phyloP scores from a whole-genome alignment of 495 filamentous ascomycete species.

The Trichoderma parareesei region DNA sequence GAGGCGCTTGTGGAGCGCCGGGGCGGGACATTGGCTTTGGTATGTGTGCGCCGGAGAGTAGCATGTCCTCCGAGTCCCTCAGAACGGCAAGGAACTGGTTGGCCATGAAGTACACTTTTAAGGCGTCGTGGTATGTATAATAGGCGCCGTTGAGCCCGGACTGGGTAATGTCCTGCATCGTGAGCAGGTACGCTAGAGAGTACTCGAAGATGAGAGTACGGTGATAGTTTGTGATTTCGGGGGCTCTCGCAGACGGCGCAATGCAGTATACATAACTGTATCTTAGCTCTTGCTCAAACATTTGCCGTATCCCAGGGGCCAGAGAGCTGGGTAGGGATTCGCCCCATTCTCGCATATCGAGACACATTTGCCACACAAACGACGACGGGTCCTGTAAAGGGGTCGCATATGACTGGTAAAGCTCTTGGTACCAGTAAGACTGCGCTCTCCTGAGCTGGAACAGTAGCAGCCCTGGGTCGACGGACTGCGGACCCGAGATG shows the following conservation, averaged over 20 bases:
- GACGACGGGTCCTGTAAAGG: slow-evolving; percentile 49
- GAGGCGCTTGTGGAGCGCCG: slow-evolving; percentile 30
- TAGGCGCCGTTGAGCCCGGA: slow-evolving; percentile 43
- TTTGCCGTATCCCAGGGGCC: slow-evolving; percentile 50
- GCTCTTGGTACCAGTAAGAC: slow-evolving; percentile 73
- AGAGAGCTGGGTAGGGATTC: slow-evolving; percentile 51
- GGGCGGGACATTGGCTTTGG: slow-evolving; percentile 24
- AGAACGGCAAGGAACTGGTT: slow-evolving; percentile 62
- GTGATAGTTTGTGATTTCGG: slow-evolving; percentile 55
- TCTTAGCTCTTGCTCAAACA: slow-evolving; percentile 72
- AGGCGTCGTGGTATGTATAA: slow-evolving; percentile 66
- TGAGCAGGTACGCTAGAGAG: slow-evolving; percentile 61
- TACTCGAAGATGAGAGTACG: slow-evolving; percentile 75
- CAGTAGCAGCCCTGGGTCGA: slow-evolving; percentile 51
- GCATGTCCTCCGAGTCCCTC: slow-evolving; percentile 42
- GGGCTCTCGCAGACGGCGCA: slow-evolving; percentile 62
- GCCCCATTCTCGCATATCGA: slow-evolving; percentile 58
- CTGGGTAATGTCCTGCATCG: slow-evolving; percentile 47
- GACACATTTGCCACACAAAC: slow-evolving; percentile 56
- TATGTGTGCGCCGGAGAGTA: slow-evolving; percentile 30
- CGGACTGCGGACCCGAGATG: slow-evolving; percentile 37
- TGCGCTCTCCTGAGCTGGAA: slow-evolving; percentile 70
- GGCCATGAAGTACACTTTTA: slow-evolving; percentile 64
- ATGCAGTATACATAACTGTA: slow-evolving; percentile 81
- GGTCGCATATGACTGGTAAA: slow-evolving; percentile 62